Evolutionary conservation across 139 green algal species (phyloP).

Genomic region (Mesotaenium endlicherianum): DNA sequence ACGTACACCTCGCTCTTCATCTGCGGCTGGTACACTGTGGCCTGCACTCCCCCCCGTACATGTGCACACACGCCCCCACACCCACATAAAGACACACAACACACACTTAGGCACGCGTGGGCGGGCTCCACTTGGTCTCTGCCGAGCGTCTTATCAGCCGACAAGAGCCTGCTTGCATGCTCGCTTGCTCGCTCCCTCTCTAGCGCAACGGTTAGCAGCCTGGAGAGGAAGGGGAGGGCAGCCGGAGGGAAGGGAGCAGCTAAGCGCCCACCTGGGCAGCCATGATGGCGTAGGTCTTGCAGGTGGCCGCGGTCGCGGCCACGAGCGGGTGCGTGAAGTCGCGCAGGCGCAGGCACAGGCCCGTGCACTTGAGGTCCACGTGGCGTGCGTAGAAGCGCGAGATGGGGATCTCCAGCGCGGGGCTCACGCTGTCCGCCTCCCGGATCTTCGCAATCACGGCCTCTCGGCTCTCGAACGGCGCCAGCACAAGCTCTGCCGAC

Average conservation of each 20-base stretch:
- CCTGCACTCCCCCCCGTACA: constrained; percentile 13
- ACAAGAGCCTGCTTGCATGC: no score
- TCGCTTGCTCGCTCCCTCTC: no score
- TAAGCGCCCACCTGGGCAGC: constrained; percentile 20
- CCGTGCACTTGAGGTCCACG: not conserved
- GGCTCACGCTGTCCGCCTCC: constrained; percentile 18
- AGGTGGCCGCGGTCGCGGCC: not conserved
- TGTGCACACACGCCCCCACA: not conserved
- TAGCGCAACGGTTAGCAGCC: no score
- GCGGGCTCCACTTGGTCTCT: no score
- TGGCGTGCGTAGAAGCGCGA: constrained; percentile 13
- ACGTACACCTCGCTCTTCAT: constrained; percentile 17
- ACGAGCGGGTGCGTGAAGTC: constrained; percentile 25
- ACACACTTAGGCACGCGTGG: no score
- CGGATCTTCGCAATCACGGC: constrained; percentile 7
- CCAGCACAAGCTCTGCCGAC: not conserved
- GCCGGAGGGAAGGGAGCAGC: no score
- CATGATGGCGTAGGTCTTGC: constrained; percentile 16
- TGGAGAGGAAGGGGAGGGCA: no score
- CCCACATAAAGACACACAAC: no score
- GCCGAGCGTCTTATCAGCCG: no score
- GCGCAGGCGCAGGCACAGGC: not conserved
- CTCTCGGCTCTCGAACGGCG: not conserved
- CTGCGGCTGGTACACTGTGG: constrained; percentile 43
- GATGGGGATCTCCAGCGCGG: not conserved